These are phyloP conservation scores for Candida ipomoeae DNA, from an alignment of 805 yeast species.

Conservation along the genomic window DNA sequence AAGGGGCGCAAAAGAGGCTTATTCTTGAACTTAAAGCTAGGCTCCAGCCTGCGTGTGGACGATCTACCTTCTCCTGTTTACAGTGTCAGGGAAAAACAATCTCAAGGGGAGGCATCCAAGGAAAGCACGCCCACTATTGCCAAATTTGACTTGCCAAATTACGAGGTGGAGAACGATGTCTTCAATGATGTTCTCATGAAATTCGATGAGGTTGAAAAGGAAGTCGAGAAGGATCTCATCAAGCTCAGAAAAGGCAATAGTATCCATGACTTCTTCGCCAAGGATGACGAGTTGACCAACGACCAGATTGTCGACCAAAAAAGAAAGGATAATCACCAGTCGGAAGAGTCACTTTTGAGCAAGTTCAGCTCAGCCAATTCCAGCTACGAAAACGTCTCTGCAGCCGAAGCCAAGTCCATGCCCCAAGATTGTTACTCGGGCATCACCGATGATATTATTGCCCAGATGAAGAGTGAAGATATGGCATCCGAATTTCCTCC, in stretches of 20 bases:
- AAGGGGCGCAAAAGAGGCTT: background rate
- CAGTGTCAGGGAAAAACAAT: conserved; percentile 5
- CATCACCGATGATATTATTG: background rate
- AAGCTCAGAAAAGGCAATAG: conserved; percentile 7
- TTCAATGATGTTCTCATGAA: conserved; percentile 16
- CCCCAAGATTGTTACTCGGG: conserved; percentile 1
- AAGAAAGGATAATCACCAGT: conserved; percentile 23
- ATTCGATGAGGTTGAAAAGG: conserved; percentile 18
- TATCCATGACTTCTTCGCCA: conserved; percentile 26
- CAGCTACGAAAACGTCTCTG: conserved; percentile 2
- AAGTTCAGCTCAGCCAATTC: conserved; percentile 1
- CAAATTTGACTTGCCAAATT: conserved; percentile 14
- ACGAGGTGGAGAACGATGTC: conserved; percentile 13
- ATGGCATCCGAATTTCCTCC: conserved; percentile 4
- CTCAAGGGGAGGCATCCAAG: background rate
- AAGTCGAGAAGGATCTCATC: conserved; percentile 14
- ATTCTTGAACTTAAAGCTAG: conserved; percentile 3
- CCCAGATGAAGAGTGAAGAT: background rate
- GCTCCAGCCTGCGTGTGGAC: conserved; percentile 1
- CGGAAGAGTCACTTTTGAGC: conserved; percentile 15
- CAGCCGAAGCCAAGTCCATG: background rate
- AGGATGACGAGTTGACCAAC: conserved; percentile 39
- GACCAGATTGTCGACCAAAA: conserved; percentile 41
- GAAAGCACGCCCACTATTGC: background rate
- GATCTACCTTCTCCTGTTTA: conserved; percentile 6